A percentile compares a stretch with the other conserved stretches of the same genome.
These are phyloP conservation scores for Epichloe amarillans DNA, from an alignment of 2,329 filamentous ascomycete genomes.

Conservation along the genomic window DNA sequence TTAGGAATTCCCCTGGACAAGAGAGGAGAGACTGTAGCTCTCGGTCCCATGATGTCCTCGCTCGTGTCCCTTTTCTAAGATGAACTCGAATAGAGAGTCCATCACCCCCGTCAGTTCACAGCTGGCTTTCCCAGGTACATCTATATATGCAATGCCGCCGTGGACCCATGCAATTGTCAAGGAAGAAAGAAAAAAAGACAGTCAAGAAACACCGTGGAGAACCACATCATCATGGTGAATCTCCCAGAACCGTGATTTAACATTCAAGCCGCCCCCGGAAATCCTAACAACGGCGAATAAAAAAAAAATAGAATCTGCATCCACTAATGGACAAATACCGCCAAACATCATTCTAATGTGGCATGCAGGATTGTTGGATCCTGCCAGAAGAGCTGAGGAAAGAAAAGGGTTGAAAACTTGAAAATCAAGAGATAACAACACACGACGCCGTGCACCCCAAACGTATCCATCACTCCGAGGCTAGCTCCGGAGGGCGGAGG, in stretches of 20 bases:
- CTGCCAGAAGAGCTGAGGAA: not conserved
- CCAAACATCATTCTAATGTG: conserved; percentile 3
- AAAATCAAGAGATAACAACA: not conserved
- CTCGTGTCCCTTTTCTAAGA: not conserved
- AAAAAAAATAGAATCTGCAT: not conserved
- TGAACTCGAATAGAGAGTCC: too few relatives aligned
- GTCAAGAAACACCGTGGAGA: not conserved
- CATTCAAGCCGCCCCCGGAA: not conserved
- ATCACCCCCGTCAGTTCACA: not conserved
- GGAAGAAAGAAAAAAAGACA: not conserved
- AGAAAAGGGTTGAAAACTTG: not conserved
- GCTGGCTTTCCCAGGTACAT: not conserved
- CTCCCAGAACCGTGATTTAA: too few relatives aligned
- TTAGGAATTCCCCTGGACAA: not conserved
- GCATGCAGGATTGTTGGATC: not conserved
- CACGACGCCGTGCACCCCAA: not conserved
- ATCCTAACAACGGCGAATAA: not conserved
- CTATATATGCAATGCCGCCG: conserved; percentile 3
- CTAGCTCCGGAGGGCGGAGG: not conserved
- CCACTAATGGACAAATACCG: not conserved
- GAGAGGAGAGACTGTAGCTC: not conserved
- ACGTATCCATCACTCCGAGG: not conserved
- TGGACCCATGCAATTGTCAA: conserved; percentile 2
- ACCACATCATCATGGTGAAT: too few relatives aligned
- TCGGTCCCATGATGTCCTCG: not conserved